Conservation (phyloP, 805 yeast genomes). For the Suhomyces prunicola region DNA sequence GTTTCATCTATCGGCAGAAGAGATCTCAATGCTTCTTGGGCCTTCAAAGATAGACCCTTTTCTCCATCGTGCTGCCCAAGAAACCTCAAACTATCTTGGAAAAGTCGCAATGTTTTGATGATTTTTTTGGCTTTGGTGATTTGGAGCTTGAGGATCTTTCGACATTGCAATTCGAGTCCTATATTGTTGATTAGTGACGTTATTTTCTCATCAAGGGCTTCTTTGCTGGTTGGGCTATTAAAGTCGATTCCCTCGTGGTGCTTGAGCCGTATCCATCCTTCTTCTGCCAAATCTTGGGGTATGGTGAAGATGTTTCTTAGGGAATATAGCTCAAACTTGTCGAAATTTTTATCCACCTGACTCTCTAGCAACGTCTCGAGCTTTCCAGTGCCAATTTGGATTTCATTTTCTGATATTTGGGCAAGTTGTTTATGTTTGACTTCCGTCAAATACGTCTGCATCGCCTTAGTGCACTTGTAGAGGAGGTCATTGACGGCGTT, state of each 20-base stretch:
- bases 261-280: conserved; percentile 63
- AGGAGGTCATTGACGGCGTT: conserved; percentile 82
- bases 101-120: conserved; percentile 27
- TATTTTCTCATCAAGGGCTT: conserved; percentile 29
- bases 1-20: conserved; percentile 48
- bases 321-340: conserved; percentile 79
- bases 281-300: conserved; percentile 60
- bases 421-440: conserved; percentile 17
- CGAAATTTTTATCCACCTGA: conserved; percentile 77
- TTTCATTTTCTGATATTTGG: conserved; percentile 42
- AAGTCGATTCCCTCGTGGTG: conserved; percentile 61
- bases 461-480: conserved; percentile 76
- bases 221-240: conserved; percentile 2
- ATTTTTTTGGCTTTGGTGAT: conserved; percentile 38
- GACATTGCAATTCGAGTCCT: conserved; percentile 41
- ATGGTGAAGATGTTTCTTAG: conserved; percentile 71
- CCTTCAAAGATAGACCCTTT: conserved; percentile 17
- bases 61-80: conserved; percentile 16
- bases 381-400: conserved; percentile 75
- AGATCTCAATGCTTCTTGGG: conserved; percentile 26
- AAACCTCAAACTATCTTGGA: conserved; percentile 27
- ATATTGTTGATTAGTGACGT: conserved; percentile 36
- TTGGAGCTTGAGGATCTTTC: conserved; percentile 39
- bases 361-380: conserved; percentile 73
- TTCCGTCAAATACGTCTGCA: conserved; percentile 58